Evolutionary conservation across 345 rosid genomes (phyloP), one percentile per base, ranked within the genome.

Genomic region (Luvunga scandens): DNA sequence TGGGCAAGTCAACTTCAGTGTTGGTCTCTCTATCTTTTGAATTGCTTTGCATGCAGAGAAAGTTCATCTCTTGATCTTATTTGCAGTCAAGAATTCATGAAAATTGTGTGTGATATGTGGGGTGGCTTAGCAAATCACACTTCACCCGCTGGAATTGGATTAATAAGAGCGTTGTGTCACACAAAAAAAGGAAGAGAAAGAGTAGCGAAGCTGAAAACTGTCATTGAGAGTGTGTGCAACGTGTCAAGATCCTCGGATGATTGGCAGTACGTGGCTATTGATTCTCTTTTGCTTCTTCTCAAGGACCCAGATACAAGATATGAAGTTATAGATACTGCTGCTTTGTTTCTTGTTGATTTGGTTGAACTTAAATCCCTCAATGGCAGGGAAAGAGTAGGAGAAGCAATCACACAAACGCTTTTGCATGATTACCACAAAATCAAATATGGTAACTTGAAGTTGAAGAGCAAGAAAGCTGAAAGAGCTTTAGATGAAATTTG

Each of bases 1-100:
- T 94, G 98, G 98, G 89, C 86, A 28, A 80, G 85, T 75, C 95
- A 93, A 80, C 83, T 94, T 42, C 98, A 90, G 50, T 88, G 82
- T 38, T 94, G 98, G 97, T 91, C 90, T 24, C 83, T 94, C 8
- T 77, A 83, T 77, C 85, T 93, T n/a, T 63, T 94, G 75, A 87
- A 90, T 60, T 87, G 92, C 78, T 94, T 94, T 69, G 98, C 91
- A 1, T 77, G 81, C 36, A 84, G 84, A 82, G 86, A 84, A 36
- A 89, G 84, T 68, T 85, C 84, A 68, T 87, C 84, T 39, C 80
- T 91, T 6, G 69, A 66, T 59, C 72, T 79, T 13, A 90, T 94
- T 42, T 90, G 97, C 85, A 73, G 73, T 24, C 34, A 36, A 75
- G 76, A 75, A 4, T 93, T 94, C 72, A 75, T 93, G 81, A 88